Conservation (phyloP, 257 asterid genomes). For the Perilla frutescens region DNA sequence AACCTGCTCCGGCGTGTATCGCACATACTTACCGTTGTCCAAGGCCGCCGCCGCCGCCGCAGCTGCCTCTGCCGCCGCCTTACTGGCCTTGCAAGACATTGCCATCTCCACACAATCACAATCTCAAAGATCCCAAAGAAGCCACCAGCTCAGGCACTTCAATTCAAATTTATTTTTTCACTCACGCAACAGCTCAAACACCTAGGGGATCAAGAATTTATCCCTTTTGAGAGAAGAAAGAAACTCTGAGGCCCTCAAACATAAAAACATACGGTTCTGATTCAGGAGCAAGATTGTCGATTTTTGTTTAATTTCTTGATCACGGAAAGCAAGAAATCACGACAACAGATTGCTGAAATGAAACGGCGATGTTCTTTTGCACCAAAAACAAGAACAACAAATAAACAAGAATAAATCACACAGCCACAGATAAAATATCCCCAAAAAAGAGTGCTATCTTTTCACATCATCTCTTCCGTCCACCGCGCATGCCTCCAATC, state of each 20-base stretch:
- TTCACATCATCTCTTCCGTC: slow-evolving; percentile 38
- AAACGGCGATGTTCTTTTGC: slow-evolving; percentile 28
- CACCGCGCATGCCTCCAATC: slow-evolving; percentile 45
- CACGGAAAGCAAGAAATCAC: slow-evolving; percentile 44
- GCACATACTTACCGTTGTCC: slow-evolving; percentile 84
- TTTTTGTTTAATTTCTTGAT: neutral
- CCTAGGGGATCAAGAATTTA: slow-evolving; percentile 19
- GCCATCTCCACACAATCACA: slow-evolving; percentile 52
- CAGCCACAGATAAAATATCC: neutral
- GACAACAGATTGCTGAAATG: slow-evolving; percentile 38
- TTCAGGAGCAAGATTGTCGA: slow-evolving; percentile 22
- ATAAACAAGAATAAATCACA: slow-evolving; percentile 21
- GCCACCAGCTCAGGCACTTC: neutral
- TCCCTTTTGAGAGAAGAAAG: slow-evolving; percentile 19
- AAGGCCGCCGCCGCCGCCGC: slow-evolving; percentile 41
- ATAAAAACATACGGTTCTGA: slow-evolving; percentile 31
- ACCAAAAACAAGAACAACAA: slow-evolving; percentile 41
- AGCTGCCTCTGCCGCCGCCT: slow-evolving; percentile 42
- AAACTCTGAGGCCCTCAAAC: slow-evolving; percentile 37
- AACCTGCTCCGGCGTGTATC: slow-evolving; percentile 92
- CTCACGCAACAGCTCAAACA: slow-evolving; percentile 35
- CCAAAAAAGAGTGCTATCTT: neutral
- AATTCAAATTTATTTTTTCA: slow-evolving; percentile 2
- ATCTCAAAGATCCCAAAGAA: slow-evolving; percentile 16
- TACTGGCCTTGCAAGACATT: slow-evolving; percentile 73